Conservation (phyloP, 306 rosid genomes). For the Arachis hypogaea region DNA sequence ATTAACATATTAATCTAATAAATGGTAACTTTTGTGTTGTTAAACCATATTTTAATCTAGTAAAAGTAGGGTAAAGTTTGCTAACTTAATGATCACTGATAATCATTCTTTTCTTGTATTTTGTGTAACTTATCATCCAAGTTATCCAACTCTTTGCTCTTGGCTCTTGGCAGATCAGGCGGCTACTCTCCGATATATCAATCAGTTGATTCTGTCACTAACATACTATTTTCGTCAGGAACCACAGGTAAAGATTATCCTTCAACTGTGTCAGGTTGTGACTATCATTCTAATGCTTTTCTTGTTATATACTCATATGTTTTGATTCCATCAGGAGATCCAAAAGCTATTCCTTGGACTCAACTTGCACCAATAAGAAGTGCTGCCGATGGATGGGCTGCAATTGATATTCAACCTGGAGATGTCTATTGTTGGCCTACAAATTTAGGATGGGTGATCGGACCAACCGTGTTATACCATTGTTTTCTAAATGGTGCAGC, state of each 20-base stretch:
- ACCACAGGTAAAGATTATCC: conserved; percentile 68
- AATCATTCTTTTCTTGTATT: conserved; percentile 17
- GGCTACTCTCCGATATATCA: conserved; percentile 65
- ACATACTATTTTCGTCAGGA: conserved; percentile 93
- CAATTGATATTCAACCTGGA: conserved; percentile 61
- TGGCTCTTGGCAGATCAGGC: conserved; percentile 64
- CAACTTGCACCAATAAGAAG: conserved; percentile 83
- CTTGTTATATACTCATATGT: not conserved
- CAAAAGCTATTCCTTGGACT: conserved; percentile 99
- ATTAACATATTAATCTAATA: not conserved
- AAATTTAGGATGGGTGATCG: conserved; percentile 95
- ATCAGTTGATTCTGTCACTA: conserved; percentile 64
- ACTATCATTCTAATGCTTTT: conserved; percentile 29
- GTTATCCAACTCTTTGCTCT: conserved; percentile 21
- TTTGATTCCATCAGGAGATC: conserved; percentile 68
- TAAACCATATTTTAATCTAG: not conserved
- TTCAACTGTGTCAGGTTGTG: conserved; percentile 6
- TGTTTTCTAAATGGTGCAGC: conserved; percentile 79
- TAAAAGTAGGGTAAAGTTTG: not conserved
- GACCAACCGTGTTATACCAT: conserved; percentile 69
- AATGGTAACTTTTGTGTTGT: not conserved
- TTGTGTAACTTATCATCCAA: conserved; percentile 28
- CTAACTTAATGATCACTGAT: conserved; percentile 17
- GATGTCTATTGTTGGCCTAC: conserved; percentile 90
- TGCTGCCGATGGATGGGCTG: conserved; percentile 87